Conservation (phyloP, 768 basidiomycete genomes). For the Tylopilus rubrobrunneus region DNA sequence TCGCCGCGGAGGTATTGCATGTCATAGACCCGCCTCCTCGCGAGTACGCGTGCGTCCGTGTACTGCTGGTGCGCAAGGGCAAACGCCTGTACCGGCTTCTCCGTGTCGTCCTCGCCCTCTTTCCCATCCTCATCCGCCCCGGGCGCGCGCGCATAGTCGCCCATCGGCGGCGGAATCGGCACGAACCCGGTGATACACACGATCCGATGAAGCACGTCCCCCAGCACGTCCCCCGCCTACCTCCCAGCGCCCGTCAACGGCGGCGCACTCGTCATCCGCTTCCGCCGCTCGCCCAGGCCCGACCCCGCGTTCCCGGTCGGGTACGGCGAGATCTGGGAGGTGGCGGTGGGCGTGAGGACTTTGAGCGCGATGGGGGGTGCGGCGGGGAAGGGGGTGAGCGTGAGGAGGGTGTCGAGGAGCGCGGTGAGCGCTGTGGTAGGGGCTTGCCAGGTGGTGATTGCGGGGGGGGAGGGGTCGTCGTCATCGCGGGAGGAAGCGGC, state of each 20-base stretch:
- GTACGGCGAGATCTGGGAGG: background rate
- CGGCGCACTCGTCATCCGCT: slow-evolving; percentile 29
- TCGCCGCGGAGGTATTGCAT: slow-evolving; percentile 29
- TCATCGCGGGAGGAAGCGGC: background rate
- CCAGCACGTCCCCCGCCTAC: slow-evolving; percentile 29
- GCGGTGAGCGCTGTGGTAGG: slow-evolving; percentile 7
- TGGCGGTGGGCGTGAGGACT: slow-evolving; percentile 9
- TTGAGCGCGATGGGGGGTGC: slow-evolving; percentile 21
- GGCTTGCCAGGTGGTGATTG: background rate
- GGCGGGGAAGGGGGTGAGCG: slow-evolving; percentile 29
- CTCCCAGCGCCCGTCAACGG: slow-evolving; percentile 21
- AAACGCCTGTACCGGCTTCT: slow-evolving; percentile 9
- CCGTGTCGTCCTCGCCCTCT: no score
- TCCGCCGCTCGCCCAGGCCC: slow-evolving; percentile 4
- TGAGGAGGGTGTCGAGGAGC: slow-evolving; percentile 32
- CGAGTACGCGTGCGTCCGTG: slow-evolving; percentile 25
- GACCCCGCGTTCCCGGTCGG: slow-evolving; percentile 8
- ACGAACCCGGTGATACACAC: slow-evolving; percentile 44
- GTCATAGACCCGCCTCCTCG: slow-evolving; percentile 28
- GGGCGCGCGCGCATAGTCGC: no score
- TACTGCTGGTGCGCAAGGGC: slow-evolving; percentile 14
- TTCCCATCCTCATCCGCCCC: background rate
- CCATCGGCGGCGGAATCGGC: slow-evolving; percentile 25
- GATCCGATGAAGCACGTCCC: slow-evolving; percentile 39
- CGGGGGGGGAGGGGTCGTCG: background rate